Percentiles rank a stretch among this genome's conserved stretches.
phyloP scores from a whole-genome alignment of 768 basidiomycete genomes.

The Filobasidium wieringae region DNA sequence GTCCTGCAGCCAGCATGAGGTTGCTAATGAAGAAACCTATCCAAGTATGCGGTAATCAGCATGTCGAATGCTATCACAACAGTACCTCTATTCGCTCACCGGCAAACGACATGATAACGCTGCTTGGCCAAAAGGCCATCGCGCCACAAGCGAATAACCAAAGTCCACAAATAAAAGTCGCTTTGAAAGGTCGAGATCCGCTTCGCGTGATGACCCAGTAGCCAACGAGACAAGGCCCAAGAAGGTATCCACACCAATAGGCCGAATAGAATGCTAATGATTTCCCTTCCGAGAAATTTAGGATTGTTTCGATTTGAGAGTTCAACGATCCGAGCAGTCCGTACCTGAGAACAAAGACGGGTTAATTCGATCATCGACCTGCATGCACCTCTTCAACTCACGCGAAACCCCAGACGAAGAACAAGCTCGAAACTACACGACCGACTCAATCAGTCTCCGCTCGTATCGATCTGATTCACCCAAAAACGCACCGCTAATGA shows the following conservation, averaged over 20 bases:
- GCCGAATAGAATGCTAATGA: constrained; percentile 26
- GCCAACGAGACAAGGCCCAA: constrained; percentile 26
- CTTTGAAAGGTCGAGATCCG: constrained; percentile 24
- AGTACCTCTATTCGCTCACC: not conserved
- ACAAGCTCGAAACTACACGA: constrained; percentile 24
- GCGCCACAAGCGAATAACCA: constrained; percentile 31
- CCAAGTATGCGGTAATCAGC: constrained; percentile 18
- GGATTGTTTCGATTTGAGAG: constrained; percentile 22
- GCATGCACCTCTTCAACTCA: too few relatives aligned
- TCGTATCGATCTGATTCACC: too few relatives aligned
- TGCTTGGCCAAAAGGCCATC: constrained; percentile 35
- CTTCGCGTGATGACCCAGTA: constrained; percentile 26
- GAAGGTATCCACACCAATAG: constrained; percentile 30
- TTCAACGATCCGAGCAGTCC: constrained; percentile 35
- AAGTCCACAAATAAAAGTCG: constrained; percentile 32
- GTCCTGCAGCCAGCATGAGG: constrained; percentile 28
- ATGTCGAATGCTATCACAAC: not conserved
- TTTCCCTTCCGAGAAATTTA: constrained; percentile 20
- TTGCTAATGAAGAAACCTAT: constrained; percentile 35
- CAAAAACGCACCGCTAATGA: constrained; percentile 26
- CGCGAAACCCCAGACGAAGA: constrained; percentile 36
- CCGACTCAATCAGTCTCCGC: not conserved
- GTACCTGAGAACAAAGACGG: too few relatives aligned
- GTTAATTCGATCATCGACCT: too few relatives aligned
- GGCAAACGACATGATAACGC: not conserved